Base-by-base conservation (phyloP, 805 yeast genomes). In the Ogataea parapolymorpha region DNA sequence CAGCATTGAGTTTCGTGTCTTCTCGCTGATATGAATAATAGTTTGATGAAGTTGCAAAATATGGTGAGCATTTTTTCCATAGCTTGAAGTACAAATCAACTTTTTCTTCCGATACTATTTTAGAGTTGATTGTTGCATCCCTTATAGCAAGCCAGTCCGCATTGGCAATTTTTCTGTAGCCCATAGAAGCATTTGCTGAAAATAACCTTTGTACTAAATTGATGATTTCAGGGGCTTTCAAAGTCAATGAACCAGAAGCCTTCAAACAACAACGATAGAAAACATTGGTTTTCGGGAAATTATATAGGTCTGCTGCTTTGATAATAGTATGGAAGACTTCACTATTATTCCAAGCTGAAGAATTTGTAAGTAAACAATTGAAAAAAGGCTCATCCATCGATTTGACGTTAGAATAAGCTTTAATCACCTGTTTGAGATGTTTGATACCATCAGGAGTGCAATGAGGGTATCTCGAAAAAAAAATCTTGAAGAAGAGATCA, bases 71-170 rank as follows among this genome's bases (percentile, higher is more conserved):
- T 26, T 67, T 50, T 48, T 74, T 72, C 48, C 79, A 75, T 39
- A 81, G 61, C 31, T 74, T 67, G 58, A 76, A 70, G 54, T 79
- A 81, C 20, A 79, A 62, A 24, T 70, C 66, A 44, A 71, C 68
- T 57, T 84, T 72, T 20, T 68, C 71, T 5, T 67, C 43, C 3
- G 50, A 42, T 35, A 58, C 62, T 10, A 56, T 54, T 1, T 49
- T 42, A 3, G 80, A 68, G 37, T 66, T 63, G 31, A 78, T 68
- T 5, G 93, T 84, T n/a, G 91, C 85, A 60, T 82, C 89, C 66
- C 90, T 76, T 41, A 85, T 64, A 3, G 91, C 85, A 35, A 86
- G 82, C 91, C 91, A 85, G 64, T 85, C 91, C 11, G 93, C 91
- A 58, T 79, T 79, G 8, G 88, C 85, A 46, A 85, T 79, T 55